These are phyloP conservation scores for Daldinia sp. DNA, from an alignment of 2,329 filamentous ascomycete species.

Conservation along the genomic window DNA sequence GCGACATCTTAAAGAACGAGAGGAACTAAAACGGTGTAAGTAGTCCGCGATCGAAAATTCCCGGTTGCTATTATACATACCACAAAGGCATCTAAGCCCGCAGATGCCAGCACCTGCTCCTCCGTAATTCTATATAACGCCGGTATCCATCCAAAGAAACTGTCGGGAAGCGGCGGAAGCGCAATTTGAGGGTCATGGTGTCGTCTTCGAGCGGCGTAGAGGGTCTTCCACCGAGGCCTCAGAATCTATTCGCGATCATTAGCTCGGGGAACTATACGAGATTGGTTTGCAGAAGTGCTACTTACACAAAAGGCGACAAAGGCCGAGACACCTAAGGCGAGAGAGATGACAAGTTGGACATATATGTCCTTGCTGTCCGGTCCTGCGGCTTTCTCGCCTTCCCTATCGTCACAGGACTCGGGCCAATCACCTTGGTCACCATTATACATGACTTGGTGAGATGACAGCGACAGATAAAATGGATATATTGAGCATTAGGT, in stretches of 20 bases:
- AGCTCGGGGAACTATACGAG: constrained; percentile 2
- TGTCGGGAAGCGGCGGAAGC: constrained; percentile 82
- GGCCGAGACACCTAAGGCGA: constrained; percentile 72
- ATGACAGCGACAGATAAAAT: constrained; percentile 1
- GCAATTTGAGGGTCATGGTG: constrained; percentile 66
- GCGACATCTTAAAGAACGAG: constrained; percentile 94
- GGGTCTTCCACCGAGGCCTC: constrained; percentile 86
- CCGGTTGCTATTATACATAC: constrained; percentile 56
- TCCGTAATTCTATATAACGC: constrained; percentile 85
- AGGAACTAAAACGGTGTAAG: constrained; percentile 67
- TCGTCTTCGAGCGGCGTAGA: constrained; percentile 89
- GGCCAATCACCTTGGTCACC: constrained; percentile 13
- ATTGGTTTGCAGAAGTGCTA: constrained; percentile 17
- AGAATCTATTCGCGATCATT: constrained; percentile 67
- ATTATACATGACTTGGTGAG: constrained; percentile 22
- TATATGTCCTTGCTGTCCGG: constrained; percentile 57
- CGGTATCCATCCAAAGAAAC: constrained; percentile 92
- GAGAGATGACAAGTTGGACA: constrained; percentile 77
- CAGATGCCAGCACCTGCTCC: constrained; percentile 86
- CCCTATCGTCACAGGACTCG: constrained; percentile 17
- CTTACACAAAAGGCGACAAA: constrained; percentile 80
- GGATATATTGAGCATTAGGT: constrained; percentile 22
- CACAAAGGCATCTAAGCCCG: constrained; percentile 94
- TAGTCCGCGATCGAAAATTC: background rate
- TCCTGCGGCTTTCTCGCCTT: constrained; percentile 37